A percentile compares a stretch with the other conserved stretches of the same genome.
Conservation (phyloP, 2,329 filamentous ascomycete species). For the Cladophialophora carrionii region DNA sequence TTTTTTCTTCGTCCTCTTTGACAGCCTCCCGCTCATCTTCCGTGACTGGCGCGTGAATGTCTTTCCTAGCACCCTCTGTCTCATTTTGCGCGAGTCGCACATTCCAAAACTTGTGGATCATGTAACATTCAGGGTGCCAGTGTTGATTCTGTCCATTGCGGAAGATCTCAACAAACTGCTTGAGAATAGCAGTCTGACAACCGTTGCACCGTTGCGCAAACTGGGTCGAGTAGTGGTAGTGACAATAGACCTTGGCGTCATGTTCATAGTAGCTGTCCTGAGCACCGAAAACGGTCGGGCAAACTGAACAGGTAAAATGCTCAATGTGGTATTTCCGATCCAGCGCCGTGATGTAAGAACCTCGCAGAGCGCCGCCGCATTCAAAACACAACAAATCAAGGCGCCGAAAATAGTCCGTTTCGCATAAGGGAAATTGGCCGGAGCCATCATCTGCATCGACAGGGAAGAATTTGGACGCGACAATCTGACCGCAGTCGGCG, state of each 20-base stretch:
- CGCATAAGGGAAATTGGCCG: conserved; percentile 88
- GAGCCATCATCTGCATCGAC: conserved; percentile 86
- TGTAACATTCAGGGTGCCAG: conserved; percentile 99
- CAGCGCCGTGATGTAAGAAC: conserved; percentile 96
- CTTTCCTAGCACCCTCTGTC: conserved; percentile 52
- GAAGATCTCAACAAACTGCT: conserved; percentile 99
- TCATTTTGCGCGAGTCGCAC: conserved; percentile 74
- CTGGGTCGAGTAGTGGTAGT: conserved; percentile 97
- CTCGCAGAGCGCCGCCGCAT: conserved; percentile 87
- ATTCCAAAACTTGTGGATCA: conserved; percentile 99
- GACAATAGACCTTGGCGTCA: conserved; percentile 93
- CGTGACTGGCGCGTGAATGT: conserved; percentile 60
- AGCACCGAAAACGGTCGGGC: conserved; percentile 95
- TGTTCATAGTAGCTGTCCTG: conserved; percentile 99
- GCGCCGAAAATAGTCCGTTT: conserved; percentile 95
- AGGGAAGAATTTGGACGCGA: conserved; percentile 98
- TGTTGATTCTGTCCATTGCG: conserved; percentile 97
- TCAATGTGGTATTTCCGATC: conserved; percentile 99
- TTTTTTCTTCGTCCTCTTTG: conserved; percentile 82
- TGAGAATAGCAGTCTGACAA: conserved; percentile 94
- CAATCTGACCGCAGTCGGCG: conserved; percentile 92
- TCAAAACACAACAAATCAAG: conserved; percentile 88
- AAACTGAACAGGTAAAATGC: conserved; percentile 97
- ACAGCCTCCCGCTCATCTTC: conserved; percentile 74
- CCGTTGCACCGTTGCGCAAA: conserved; percentile 96